Percentiles rank a stretch among this genome's conserved stretches.
Evolutionary conservation across 225 moss, liverwort and hornwort genomes (phyloP).

Genomic region (Antitrichia curtipendula): DNA sequence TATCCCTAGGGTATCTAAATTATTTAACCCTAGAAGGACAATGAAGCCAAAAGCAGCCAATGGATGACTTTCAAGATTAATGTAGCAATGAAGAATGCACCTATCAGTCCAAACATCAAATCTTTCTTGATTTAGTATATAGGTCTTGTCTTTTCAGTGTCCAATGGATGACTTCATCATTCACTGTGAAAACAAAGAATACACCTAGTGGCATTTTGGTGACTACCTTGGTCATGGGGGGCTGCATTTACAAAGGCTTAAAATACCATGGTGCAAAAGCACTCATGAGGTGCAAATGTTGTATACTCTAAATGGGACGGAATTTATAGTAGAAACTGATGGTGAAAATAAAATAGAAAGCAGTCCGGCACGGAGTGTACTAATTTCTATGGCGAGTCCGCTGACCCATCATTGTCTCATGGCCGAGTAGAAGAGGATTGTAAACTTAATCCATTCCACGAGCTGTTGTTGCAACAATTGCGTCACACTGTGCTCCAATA

Average conservation of each 20-base stretch:
- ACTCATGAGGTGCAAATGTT: background rate
- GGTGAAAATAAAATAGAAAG: background rate
- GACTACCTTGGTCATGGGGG: too few relatives aligned
- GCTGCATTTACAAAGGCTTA: too few relatives aligned
- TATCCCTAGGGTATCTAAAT: background rate
- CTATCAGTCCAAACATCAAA: background rate
- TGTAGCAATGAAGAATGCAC: background rate
- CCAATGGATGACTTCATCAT: too few relatives aligned
- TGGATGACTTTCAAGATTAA: background rate
- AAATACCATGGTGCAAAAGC: background rate
- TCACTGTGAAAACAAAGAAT: too few relatives aligned
- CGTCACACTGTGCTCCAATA: background rate
- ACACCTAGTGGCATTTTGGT: too few relatives aligned
- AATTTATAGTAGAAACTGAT: background rate
- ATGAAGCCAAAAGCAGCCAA: background rate
- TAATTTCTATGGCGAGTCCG: background rate
- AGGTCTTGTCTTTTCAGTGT: background rate
- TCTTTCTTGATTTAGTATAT: background rate
- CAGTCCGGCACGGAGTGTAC: background rate
- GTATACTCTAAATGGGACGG: background rate
- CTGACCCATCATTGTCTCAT: background rate
- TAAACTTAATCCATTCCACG: background rate
- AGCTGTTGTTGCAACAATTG: background rate
- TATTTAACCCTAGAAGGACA: background rate
- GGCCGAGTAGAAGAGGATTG: background rate